Evolutionary conservation across 1,139 yeast genomes (phyloP), one percentile per base, ranked within the genome.

Genomic region (Debaryomyces sp.): DNA sequence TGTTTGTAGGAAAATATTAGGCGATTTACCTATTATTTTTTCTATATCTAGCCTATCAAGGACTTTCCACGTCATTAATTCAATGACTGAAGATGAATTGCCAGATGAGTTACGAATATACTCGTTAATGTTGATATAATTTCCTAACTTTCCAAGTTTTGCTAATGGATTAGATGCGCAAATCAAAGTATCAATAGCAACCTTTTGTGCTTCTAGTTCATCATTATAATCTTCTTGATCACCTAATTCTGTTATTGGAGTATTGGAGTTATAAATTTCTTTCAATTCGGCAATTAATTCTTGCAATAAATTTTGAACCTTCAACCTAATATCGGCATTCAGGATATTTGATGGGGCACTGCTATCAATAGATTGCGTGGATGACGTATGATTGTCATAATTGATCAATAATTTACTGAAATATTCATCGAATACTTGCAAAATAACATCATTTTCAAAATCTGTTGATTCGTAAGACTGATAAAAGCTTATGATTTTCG

Each of bases 131-230:
- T 66, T 62, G n/a, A 60, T 51, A 34, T 49, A 58, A 29, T 66
- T 64, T 1, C 73, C 75, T 6, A 73, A 36, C 33, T 58, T 62
- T 33, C 58, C 58, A 13, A 73, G 50, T 46, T 73, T 73, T 26
- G 48, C 35, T 2, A 70, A 39, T 2, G 68, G 59, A 2, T 53
- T 52, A 1, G 65, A 48, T 4, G 57, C 47, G 10, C 53, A 56
- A 5, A 55, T 52, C 12, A 66, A 38, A 7, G 48, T 48, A 21
- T 51, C 50, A 33, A 66, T 45, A 17, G 60, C 44, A 8, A 50
- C 46, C 33, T 53, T 60, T 42, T 68, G 72, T 5, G 47, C 50
- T 5, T 46, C 48, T 13, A 54, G 36, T 6, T 50, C 54, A 30
- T 52, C 56, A 22, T 53, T 53, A 3, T 43, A 49, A 4, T 21